Conservation (phyloP, 768 basidiomycete genomes). For the Termitomyces sp. region DNA sequence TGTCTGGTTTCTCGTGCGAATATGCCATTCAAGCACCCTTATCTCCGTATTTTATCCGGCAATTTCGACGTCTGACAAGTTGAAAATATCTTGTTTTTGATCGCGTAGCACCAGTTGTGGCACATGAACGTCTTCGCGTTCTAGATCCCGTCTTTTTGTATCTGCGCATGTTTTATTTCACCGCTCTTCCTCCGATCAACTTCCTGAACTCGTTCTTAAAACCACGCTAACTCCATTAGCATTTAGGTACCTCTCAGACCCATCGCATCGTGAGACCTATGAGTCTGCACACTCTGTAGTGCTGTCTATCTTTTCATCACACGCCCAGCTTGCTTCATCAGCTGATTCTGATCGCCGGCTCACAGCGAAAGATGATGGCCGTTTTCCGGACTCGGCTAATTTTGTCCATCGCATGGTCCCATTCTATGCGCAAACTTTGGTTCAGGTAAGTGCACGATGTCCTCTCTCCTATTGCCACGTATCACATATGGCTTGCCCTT, state of each 20-base stretch:
- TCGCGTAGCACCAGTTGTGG: neutral
- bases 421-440: slow-evolving; percentile 68
- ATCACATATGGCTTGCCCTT: neutral
- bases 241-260: slow-evolving; percentile 56
- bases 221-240: slow-evolving; percentile 16
- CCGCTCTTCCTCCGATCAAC: neutral
- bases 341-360: slow-evolving; percentile 2
- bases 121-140: neutral
- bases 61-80: neutral
- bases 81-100: neutral
- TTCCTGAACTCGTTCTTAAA: neutral
- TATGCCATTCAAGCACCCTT: neutral
- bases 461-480: neutral
- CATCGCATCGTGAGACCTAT: slow-evolving; percentile 69
- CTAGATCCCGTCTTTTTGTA: no score
- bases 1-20: neutral
- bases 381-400: slow-evolving; percentile 22
- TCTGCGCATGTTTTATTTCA: neutral
- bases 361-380: slow-evolving; percentile 7
- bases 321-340: slow-evolving; percentile 35
- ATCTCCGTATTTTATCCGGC: neutral
- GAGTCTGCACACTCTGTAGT: slow-evolving; percentile 87
- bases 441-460: slow-evolving; percentile 50
- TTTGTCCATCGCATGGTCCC: slow-evolving; percentile 63
- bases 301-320: slow-evolving; percentile 66